Evolutionary conservation across 352 stramenopile genomes (phyloP).

Genomic region (Elongisporangium anandrum): DNA sequence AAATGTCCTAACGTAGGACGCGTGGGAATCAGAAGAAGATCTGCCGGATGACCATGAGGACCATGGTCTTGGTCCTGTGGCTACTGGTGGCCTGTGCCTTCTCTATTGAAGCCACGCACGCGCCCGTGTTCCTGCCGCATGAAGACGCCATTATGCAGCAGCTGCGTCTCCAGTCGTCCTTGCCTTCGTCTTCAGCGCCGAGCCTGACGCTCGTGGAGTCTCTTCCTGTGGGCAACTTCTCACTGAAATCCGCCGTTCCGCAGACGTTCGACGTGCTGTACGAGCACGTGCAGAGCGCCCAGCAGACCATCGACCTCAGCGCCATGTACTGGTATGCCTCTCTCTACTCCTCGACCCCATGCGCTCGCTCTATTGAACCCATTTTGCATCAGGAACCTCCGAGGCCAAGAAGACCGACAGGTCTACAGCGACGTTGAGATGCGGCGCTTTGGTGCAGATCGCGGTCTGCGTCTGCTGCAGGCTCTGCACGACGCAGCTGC

Average conservation of each 20-base stretch:
- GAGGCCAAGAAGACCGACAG: constrained; percentile 47
- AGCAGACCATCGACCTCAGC: constrained; percentile 57
- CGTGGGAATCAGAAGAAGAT: neutral
- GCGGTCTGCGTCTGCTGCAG: constrained; percentile 43
- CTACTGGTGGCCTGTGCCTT: neutral
- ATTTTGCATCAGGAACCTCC: constrained; percentile 33
- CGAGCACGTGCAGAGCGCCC: constrained; percentile 32
- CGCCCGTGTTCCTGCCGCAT: neutral
- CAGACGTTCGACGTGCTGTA: constrained; percentile 50
- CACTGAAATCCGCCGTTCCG: constrained; percentile 22
- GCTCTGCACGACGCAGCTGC: constrained; percentile 40
- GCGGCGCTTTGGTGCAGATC: constrained; percentile 47
- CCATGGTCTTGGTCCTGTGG: constrained; percentile 4
- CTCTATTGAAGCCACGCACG: neutral
- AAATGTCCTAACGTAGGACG: neutral
- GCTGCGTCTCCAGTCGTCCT: neutral
- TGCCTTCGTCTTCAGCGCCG: neutral
- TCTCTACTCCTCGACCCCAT: neutral
- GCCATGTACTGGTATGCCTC: constrained; percentile 70
- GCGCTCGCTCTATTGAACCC: neutral
- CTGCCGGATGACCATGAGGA: neutral
- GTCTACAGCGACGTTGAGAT: constrained; percentile 54
- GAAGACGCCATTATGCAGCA: neutral
- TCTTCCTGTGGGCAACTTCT: constrained; percentile 60
- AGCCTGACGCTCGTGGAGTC: constrained; percentile 47